Evolutionary conservation across 768 basidiomycete species (phyloP).

Genomic region (Termitomyces bulborhizus): DNA sequence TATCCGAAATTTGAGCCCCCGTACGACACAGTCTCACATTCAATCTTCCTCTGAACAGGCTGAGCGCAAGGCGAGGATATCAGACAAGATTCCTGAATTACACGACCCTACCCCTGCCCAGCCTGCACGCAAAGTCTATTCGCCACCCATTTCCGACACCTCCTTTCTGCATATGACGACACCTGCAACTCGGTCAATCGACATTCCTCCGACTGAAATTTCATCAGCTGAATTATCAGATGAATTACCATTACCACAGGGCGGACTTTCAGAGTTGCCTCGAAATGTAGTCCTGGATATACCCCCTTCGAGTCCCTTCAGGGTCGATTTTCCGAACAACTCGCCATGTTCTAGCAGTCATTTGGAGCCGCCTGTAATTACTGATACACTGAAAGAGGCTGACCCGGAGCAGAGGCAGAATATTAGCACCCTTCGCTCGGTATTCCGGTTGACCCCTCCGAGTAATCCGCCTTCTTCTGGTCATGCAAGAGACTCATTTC

Average conservation of each 20-base stretch:
- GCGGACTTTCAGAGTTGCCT: slow-evolving; percentile 4
- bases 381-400: slow-evolving; percentile 6
- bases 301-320: slow-evolving; percentile 9
- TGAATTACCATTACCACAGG: slow-evolving; percentile 1
- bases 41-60: background rate
- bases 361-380: slow-evolving; percentile 5
- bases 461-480: slow-evolving; percentile 13
- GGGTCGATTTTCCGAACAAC: slow-evolving; percentile 4
- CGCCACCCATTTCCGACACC: slow-evolving; percentile 3
- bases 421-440: slow-evolving; percentile 5
- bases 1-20: slow-evolving; percentile 18
- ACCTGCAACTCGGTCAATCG: slow-evolving; percentile 3
- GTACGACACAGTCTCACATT: slow-evolving; percentile 10
- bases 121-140: background rate
- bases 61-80: background rate
- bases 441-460: slow-evolving; percentile 23
- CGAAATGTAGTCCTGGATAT: slow-evolving; percentile 1
- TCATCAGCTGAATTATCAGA: background rate
- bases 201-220: slow-evolving; percentile 3
- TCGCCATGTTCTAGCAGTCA: slow-evolving; percentile 3
- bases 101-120: background rate
- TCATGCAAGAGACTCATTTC: slow-evolving; percentile 24
- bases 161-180: slow-evolving; percentile 12
- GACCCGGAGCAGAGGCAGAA: slow-evolving; percentile 16
- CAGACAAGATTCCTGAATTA: background rate